Percentiles rank a stretch among this genome's conserved stretches.
Conservation (phyloP, 805 yeast species). For the Saccharomycopsis oosterbeekiorum region DNA sequence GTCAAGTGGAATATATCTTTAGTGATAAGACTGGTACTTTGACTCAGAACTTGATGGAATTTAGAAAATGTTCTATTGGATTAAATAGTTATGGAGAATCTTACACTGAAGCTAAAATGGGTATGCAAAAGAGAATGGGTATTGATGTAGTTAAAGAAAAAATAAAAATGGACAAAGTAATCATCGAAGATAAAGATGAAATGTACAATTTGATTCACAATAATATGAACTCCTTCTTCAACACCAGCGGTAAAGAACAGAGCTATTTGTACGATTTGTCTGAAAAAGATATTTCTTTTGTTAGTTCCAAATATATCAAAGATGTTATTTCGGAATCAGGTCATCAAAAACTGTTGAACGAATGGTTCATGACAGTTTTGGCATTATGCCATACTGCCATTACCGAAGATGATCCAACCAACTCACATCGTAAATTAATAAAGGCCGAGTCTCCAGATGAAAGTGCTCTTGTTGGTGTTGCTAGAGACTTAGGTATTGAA, state of each 20-base stretch:
- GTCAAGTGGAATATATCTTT: constrained; percentile 73
- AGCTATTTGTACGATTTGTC: constrained; percentile 36
- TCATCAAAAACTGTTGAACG: constrained; percentile 39
- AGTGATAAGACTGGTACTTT: constrained; percentile 80
- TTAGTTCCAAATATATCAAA: constrained; percentile 47
- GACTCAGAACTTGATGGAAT: constrained; percentile 78
- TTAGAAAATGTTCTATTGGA: constrained; percentile 62
- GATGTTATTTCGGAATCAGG: constrained; percentile 35
- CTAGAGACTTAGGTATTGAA: constrained; percentile 62
- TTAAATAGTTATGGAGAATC: constrained; percentile 65
- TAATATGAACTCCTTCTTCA: constrained; percentile 8
- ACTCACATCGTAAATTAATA: constrained; percentile 34
- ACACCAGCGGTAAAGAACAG: constrained; percentile 2
- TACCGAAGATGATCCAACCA: constrained; percentile 38
- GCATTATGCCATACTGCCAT: constrained; percentile 72
- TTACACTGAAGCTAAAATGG: constrained; percentile 70
- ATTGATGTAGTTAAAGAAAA: constrained; percentile 45
- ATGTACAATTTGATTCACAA: constrained; percentile 5
- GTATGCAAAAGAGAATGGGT: constrained; percentile 58
- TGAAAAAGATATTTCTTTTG: constrained; percentile 46
- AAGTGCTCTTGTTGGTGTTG: constrained; percentile 67
- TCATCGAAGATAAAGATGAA: constrained; percentile 6
- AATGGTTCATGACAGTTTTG: constrained; percentile 51
- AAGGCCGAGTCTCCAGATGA: constrained; percentile 84
- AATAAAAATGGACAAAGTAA: constrained; percentile 9